These are phyloP conservation scores for Coniella lustricola DNA, from an alignment of 2,329 filamentous ascomycete species.

Conservation along the genomic window DNA sequence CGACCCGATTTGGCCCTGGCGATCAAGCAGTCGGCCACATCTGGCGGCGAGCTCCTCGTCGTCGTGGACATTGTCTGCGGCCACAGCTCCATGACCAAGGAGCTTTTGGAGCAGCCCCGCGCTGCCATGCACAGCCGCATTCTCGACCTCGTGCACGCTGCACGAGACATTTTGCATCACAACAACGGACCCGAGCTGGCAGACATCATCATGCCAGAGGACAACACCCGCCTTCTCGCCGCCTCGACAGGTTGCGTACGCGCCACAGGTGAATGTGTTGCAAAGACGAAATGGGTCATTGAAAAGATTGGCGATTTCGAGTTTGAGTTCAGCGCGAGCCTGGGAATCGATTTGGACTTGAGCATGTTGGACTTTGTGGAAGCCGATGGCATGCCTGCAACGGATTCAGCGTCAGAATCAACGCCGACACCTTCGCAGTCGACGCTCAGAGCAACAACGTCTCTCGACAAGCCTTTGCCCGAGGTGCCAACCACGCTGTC, in stretches of 20 bases:
- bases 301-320: slow-evolving; percentile 90
- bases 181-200: slow-evolving; percentile 63
- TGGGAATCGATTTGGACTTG: slow-evolving; percentile 53
- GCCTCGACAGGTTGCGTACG: slow-evolving; percentile 85
- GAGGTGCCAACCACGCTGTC: slow-evolving; percentile 53
- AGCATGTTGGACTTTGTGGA: slow-evolving; percentile 39
- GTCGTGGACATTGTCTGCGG: slow-evolving; percentile 78
- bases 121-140: slow-evolving; percentile 74
- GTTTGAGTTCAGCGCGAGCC: slow-evolving; percentile 57
- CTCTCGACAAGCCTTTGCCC: slow-evolving; percentile 62
- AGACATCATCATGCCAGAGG: slow-evolving; percentile 72
- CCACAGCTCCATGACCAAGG: slow-evolving; percentile 63
- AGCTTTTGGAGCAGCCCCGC: slow-evolving; percentile 61
- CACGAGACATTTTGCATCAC: slow-evolving; percentile 65
- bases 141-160: slow-evolving; percentile 71
- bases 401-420: slow-evolving; percentile 23
- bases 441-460: slow-evolving; percentile 31
- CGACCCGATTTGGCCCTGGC: slow-evolving; percentile 74
- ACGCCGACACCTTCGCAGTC: slow-evolving; percentile 21
- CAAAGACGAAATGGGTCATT: slow-evolving; percentile 76
- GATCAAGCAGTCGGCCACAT: slow-evolving; percentile 75
- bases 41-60: slow-evolving; percentile 70
- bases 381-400: slow-evolving; percentile 15
- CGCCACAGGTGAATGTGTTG: slow-evolving; percentile 84
- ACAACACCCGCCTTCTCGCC: slow-evolving; percentile 66